These are phyloP conservation scores for Babesia divergens DNA, from an alignment of 169 alveolate species.

Conservation along the genomic window DNA sequence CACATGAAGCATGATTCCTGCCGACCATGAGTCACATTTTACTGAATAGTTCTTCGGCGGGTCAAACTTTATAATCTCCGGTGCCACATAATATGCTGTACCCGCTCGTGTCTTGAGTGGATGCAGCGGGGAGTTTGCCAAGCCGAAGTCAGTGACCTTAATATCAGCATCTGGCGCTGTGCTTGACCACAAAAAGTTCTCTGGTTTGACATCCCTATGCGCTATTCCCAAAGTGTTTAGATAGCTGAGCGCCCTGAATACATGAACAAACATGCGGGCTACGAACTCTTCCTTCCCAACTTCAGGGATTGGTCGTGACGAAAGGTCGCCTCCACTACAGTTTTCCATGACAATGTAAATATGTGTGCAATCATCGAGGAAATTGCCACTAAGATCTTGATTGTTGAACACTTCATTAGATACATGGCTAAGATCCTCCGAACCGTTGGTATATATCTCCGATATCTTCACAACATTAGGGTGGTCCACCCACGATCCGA, in stretches of 20 bases:
- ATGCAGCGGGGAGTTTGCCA: conserved; percentile 66
- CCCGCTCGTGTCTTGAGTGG: conserved; percentile 62
- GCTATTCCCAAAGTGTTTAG: conserved; percentile 75
- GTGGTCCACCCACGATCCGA: conserved; percentile 85
- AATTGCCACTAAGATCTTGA: not conserved
- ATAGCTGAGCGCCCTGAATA: conserved; percentile 77
- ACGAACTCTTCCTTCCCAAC: conserved; percentile 64
- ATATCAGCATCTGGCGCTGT: conserved; percentile 71
- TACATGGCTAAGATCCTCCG: conserved; percentile 41
- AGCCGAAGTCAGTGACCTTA: conserved; percentile 82
- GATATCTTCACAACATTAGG: conserved; percentile 91
- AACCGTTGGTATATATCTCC: conserved; percentile 79
- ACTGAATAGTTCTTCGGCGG: conserved; percentile 70
- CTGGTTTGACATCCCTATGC: conserved; percentile 89
- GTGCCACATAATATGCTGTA: conserved; percentile 82
- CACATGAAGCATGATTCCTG: conserved; percentile 82
- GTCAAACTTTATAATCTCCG: conserved; percentile 73
- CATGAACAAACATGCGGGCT: conserved; percentile 71
- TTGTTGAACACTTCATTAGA: conserved; percentile 39
- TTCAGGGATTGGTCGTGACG: conserved; percentile 47
- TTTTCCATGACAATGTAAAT: conserved; percentile 84
- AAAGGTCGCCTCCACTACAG: conserved; percentile 91
- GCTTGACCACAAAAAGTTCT: conserved; percentile 76
- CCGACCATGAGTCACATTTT: conserved; percentile 89
- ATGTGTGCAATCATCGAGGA: conserved; percentile 69